phyloP scores from a whole-genome alignment of 2,329 filamentous ascomycete genomes.

The Neonectria neomacrospora region DNA sequence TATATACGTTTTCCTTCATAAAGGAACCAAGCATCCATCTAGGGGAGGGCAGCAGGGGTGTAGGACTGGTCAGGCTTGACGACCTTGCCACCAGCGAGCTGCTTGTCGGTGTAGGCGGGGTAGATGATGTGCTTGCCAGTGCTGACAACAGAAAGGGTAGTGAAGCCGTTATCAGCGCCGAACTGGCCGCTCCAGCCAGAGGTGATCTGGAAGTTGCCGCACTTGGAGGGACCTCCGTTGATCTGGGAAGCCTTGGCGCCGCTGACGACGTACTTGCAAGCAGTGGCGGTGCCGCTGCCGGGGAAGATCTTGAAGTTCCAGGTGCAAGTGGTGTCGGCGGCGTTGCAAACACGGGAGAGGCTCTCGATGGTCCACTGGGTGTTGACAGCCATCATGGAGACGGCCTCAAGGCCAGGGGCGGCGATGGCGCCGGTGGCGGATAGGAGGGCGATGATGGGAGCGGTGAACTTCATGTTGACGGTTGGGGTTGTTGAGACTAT shows the following conservation, averaged over 20 bases:
- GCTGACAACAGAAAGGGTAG: conserved; percentile 60
- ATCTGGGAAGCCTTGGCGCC: conserved; percentile 49
- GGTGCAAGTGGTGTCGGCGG: conserved; percentile 52
- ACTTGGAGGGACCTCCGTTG: conserved; percentile 54
- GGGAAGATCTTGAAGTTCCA: conserved; percentile 58
- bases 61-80: conserved; percentile 62
- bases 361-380: conserved; percentile 56
- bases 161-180: conserved; percentile 62
- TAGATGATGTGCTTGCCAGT: conserved; percentile 57
- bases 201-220: conserved; percentile 62
- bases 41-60: conserved; percentile 44
- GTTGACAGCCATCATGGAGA: conserved; percentile 54
- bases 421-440: conserved; percentile 48
- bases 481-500: conserved; percentile 18
- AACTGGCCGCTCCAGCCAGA: conserved; percentile 67
- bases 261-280: conserved; percentile 46
- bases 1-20: too few relatives aligned
- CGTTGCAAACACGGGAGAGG: conserved; percentile 54
- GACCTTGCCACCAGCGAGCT: conserved; percentile 56
- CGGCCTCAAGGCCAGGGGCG: conserved; percentile 45
- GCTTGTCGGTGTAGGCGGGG: conserved; percentile 63
- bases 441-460: conserved; percentile 50
- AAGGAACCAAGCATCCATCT: not conserved
- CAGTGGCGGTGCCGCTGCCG: conserved; percentile 52
- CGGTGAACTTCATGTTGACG: conserved; percentile 56